phyloP scores from a whole-genome alignment of 1,139 yeast species.

The Kurtzmaniella quercitrusa region DNA sequence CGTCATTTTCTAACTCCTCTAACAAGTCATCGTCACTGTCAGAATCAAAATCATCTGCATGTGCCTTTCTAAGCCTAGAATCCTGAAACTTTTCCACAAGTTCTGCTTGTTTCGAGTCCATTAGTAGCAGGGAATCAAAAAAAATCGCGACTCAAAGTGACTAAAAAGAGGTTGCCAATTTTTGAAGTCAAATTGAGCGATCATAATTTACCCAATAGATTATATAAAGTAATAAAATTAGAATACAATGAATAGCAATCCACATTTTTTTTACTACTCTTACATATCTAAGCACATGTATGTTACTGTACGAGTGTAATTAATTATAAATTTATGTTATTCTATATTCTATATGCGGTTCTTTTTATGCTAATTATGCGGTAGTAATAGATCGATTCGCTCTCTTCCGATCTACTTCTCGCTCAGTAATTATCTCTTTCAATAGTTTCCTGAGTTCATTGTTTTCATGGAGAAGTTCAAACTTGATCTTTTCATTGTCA shows the following conservation, averaged over 20 bases:
- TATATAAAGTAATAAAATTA: no score
- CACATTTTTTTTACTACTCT: no score
- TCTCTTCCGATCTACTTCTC: slow-evolving; percentile 13
- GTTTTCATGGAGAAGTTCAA: slow-evolving; percentile 32
- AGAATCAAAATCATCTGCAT: slow-evolving; percentile 17
- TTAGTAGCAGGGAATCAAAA: slow-evolving; percentile 8
- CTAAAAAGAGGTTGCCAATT: no score
- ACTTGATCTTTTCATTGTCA: slow-evolving; percentile 30
- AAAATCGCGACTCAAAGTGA: background rate
- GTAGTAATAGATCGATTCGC: background rate
- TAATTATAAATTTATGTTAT: no score
- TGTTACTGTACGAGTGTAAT: no score
- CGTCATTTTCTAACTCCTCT: slow-evolving; percentile 34
- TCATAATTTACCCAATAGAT: no score
- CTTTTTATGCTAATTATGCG: slow-evolving; percentile 1
- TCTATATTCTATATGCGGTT: background rate
- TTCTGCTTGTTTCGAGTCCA: slow-evolving; percentile 30
- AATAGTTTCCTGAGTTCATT: slow-evolving; percentile 27
- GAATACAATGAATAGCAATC: no score
- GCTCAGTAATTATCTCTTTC: slow-evolving; percentile 23
- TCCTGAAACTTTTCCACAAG: slow-evolving; percentile 42
- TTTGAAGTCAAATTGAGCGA: no score
- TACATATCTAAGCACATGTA: no score
- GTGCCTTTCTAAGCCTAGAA: slow-evolving; percentile 17
- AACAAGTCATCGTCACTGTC: slow-evolving; percentile 33